phyloP scores from a whole-genome alignment of 768 basidiomycete species.

The Kwoniella dejecticola region DNA sequence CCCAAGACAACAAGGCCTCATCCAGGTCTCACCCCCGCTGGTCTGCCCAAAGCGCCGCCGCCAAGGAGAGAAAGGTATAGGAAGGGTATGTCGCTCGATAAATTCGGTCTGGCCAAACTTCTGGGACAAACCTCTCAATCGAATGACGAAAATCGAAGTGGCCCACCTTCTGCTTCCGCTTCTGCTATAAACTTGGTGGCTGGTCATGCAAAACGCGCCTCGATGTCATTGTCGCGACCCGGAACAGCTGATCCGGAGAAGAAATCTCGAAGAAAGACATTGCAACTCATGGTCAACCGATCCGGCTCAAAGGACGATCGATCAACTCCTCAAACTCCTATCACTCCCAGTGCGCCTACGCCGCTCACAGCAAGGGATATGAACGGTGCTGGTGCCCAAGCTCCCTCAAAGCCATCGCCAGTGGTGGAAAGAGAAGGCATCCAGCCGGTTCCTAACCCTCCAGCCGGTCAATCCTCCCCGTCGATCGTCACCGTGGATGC shows the following conservation, averaged over 20 bases:
- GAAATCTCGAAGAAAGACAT: constrained; percentile 66
- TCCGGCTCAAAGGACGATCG: constrained; percentile 26
- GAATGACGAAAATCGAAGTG: constrained; percentile 28
- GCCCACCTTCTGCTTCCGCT: constrained; percentile 29
- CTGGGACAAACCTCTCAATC: constrained; percentile 57
- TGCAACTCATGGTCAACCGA: constrained; percentile 79
- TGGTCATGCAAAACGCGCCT: constrained; percentile 13
- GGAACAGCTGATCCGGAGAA: constrained; percentile 58
- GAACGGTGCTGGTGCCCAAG: constrained; percentile 32
- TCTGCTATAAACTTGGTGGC: constrained; percentile 21
- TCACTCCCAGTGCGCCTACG: constrained; percentile 38
- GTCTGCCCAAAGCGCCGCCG: constrained; percentile 30
- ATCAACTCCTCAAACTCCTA: constrained; percentile 25
- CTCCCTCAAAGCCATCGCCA: constrained; percentile 29
- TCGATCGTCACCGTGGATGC: constrained; percentile 50
- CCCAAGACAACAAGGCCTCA: too few relatives aligned
- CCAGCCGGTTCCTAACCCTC: constrained; percentile 59
- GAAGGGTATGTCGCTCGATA: constrained; percentile 75
- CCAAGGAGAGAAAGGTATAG: constrained; percentile 58
- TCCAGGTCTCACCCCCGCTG: constrained; percentile 20
- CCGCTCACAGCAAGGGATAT: constrained; percentile 38
- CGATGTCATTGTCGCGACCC: constrained; percentile 9
- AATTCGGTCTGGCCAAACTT: constrained; percentile 75
- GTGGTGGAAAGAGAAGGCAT: constrained; percentile 39
- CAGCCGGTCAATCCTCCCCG: constrained; percentile 66